phyloP scores from a whole-genome alignment of 306 rosid species.

The Fragaria vesca region DNA sequence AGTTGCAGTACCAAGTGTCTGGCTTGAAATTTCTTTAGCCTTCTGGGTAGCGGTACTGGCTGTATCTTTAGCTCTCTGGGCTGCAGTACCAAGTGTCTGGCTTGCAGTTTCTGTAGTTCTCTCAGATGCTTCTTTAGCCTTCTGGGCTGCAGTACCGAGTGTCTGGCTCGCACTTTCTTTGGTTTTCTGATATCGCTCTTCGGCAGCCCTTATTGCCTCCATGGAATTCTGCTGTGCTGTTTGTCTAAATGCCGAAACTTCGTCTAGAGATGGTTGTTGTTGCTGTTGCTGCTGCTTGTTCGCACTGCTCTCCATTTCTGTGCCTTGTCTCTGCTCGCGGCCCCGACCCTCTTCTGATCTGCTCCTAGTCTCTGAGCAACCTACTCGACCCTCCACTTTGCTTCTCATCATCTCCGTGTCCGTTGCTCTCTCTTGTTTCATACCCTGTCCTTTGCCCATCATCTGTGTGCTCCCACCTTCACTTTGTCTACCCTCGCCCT shows the following conservation, averaged over 20 bases:
- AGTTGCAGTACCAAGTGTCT: slow-evolving; percentile 27
- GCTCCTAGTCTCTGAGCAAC: no score
- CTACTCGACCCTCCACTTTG: neutral
- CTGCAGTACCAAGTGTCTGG: slow-evolving; percentile 23
- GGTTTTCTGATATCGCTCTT: slow-evolving; percentile 41
- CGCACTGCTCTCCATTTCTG: neutral
- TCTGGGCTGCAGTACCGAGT: slow-evolving; percentile 4
- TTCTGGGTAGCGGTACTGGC: slow-evolving; percentile 20
- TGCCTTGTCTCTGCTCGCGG: neutral
- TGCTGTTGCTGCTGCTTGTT: neutral
- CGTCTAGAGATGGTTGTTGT: slow-evolving; percentile 33
- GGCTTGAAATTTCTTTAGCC: slow-evolving; percentile 37
- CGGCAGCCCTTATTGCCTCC: slow-evolving; percentile 42
- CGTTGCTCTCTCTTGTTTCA: neutral
- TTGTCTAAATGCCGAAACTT: slow-evolving; percentile 39
- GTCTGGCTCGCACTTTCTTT: slow-evolving; percentile 38
- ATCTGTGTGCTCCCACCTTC: neutral
- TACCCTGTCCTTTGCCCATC: neutral
- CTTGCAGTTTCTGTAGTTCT: slow-evolving; percentile 35
- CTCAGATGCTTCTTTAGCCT: neutral
- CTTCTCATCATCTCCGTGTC: neutral
- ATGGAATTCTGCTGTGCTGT: slow-evolving; percentile 42
- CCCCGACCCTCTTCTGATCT: neutral
- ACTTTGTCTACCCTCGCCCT: neutral
- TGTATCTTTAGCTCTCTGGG: slow-evolving; percentile 39